These are phyloP conservation scores for Sphaceloma murrayae DNA, from an alignment of 2,329 filamentous ascomycete species.

Conservation along the genomic window DNA sequence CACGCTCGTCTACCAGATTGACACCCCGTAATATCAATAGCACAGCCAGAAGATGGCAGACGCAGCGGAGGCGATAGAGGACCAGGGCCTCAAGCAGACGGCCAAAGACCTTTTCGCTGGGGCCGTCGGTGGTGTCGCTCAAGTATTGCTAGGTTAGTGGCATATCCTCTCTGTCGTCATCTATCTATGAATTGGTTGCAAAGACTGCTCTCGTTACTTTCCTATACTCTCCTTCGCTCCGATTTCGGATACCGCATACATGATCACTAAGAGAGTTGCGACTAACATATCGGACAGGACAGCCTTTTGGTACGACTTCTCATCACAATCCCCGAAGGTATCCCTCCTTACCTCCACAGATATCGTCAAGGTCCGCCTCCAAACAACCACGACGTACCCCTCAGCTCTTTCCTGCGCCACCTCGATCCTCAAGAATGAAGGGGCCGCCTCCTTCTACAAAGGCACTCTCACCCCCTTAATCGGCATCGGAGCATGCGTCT, in stretches of 20 bases:
- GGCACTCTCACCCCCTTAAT: constrained; percentile 90
- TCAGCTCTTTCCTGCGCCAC: constrained; percentile 71
- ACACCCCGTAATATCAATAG: neutral
- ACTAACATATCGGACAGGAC: constrained; percentile 36
- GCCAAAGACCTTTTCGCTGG: constrained; percentile 82
- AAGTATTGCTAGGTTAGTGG: constrained; percentile 81
- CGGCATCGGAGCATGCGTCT: constrained; percentile 91
- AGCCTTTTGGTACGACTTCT: constrained; percentile 50
- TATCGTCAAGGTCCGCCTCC: constrained; percentile 94
- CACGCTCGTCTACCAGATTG: no score
- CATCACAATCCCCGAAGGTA: neutral
- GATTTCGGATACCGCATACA: constrained; percentile 10
- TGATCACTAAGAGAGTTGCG: neutral
- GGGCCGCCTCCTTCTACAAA: constrained; percentile 91
- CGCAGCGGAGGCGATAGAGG: constrained; percentile 32
- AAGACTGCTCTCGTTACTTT: neutral
- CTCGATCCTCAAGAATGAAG: constrained; percentile 80
- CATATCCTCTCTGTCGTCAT: constrained; percentile 2
- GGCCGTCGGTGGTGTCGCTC: constrained; percentile 82
- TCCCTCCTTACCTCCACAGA: constrained; percentile 41
- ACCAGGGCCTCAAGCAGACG: constrained; percentile 35
- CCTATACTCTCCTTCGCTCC: constrained; percentile 2
- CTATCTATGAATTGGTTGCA: neutral
- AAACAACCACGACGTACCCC: constrained; percentile 75
- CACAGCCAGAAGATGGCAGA: constrained; percentile 31